A percentile compares a stretch with the other conserved stretches of the same genome.
These are phyloP conservation scores for Silene latifolia DNA, from an alignment of 148 eudicot genomes.

Conservation along the genomic window DNA sequence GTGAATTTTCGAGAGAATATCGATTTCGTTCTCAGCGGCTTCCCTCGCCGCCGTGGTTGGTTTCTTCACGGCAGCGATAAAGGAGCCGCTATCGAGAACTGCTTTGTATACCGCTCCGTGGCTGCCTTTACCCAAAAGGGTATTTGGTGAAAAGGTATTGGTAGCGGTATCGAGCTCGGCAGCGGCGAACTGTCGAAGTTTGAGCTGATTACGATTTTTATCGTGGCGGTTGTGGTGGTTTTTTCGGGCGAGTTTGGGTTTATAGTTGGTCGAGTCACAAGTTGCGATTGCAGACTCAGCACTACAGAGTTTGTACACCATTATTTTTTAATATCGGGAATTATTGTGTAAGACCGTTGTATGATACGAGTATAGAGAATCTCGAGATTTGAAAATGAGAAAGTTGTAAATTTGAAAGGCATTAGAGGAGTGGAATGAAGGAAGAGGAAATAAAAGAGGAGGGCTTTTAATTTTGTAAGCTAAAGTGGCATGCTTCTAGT, in stretches of 20 bases:
- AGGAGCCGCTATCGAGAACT: constrained; percentile 29
- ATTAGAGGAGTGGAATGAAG: not conserved
- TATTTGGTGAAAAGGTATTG: constrained; percentile 44
- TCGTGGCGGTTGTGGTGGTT: not conserved
- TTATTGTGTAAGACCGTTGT: not conserved
- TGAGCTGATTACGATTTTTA: too few relatives aligned
- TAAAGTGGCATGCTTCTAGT: constrained; percentile 23
- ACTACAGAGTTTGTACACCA: constrained; percentile 51
- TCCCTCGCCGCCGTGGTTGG: constrained; percentile 21
- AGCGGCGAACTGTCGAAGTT: constrained; percentile 43
- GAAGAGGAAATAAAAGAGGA: not conserved
- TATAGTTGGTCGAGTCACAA: constrained; percentile 48
- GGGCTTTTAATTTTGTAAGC: not conserved
- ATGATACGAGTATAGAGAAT: not conserved
- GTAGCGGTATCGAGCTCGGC: constrained; percentile 58
- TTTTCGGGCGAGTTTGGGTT: not conserved
- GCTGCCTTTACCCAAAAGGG: constrained; percentile 81
- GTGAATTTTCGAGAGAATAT: constrained; percentile 46
- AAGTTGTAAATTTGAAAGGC: not conserved
- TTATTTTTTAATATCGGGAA: not conserved
- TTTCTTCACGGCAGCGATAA: constrained; percentile 65
- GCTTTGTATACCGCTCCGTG: constrained; percentile 76
- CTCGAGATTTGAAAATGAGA: not conserved
- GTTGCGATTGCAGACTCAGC: constrained; percentile 60
- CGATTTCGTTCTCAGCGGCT: constrained; percentile 53